Percentiles rank a stretch among this genome's conserved stretches.
phyloP scores from a whole-genome alignment of 139 green algal species.

The Yamagishiella unicocca region DNA sequence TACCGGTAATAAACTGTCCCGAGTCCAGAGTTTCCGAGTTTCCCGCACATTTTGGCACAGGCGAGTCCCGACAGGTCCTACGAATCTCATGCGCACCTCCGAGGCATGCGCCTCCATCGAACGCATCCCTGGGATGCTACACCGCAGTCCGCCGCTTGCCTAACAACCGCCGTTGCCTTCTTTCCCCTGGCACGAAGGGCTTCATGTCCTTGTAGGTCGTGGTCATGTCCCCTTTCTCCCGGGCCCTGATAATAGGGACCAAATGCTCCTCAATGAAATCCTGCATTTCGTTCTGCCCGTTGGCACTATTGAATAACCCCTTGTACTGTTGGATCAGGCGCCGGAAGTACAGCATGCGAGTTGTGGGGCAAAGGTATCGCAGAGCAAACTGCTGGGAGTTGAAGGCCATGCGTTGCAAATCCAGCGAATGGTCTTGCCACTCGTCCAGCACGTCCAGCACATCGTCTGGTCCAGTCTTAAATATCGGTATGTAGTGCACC shows the following conservation, averaged over 20 bases:
- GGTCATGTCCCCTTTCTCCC: neutral
- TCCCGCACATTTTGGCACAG: no score
- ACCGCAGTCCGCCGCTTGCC: no score
- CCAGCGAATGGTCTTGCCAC: neutral
- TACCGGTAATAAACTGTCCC: no score
- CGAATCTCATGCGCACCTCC: no score
- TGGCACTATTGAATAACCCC: neutral
- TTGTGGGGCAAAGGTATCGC: neutral
- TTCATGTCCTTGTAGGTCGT: neutral
- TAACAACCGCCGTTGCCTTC: no score
- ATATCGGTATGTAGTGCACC: slow-evolving; percentile 26
- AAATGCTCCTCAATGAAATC: neutral
- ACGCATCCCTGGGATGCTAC: no score
- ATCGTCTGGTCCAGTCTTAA: slow-evolving; percentile 8
- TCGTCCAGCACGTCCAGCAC: neutral
- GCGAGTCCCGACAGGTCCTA: no score
- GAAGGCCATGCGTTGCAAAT: neutral
- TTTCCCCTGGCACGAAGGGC: neutral
- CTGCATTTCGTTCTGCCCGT: neutral
- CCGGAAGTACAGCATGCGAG: slow-evolving; percentile 24
- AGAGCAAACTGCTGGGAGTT: slow-evolving; percentile 12
- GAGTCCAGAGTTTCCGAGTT: no score
- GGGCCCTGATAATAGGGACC: neutral
- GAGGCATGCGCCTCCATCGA: no score
- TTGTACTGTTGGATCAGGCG: neutral